Evolutionary conservation across 352 stramenopile species (phyloP).

Genomic region (Phytophthora podocarpi): DNA sequence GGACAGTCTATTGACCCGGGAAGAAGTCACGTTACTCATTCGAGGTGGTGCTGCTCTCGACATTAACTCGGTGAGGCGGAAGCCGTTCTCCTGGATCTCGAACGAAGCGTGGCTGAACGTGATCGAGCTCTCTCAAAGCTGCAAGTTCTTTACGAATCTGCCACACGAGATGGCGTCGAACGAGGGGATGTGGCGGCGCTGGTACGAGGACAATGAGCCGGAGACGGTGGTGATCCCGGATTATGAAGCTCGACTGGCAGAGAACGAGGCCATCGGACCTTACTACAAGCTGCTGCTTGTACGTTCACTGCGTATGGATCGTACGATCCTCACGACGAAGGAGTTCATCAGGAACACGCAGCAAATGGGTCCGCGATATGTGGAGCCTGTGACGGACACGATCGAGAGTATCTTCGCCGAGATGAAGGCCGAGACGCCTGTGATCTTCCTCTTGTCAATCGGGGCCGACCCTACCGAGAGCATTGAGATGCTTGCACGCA

Average conservation of each 20-base stretch:
- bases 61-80: slow-evolving; percentile 96
- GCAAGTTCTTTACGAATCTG: slow-evolving; percentile 97
- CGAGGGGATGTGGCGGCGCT: slow-evolving; percentile 95
- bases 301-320: slow-evolving; percentile 97
- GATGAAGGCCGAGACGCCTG: slow-evolving; percentile 95
- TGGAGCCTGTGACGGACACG: slow-evolving; percentile 98
- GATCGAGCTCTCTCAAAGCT: slow-evolving; percentile 94
- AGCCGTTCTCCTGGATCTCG: slow-evolving; percentile 97
- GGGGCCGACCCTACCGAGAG: slow-evolving; percentile 97
- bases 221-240: slow-evolving; percentile 96
- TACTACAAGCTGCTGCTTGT: slow-evolving; percentile 98
- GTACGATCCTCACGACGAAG: slow-evolving; percentile 97
- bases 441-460: slow-evolving; percentile 98
- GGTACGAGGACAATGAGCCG: slow-evolving; percentile 98
- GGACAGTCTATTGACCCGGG: slow-evolving; percentile 90
- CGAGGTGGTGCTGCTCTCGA: slow-evolving; percentile 96
- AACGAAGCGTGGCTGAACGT: slow-evolving; percentile 98
- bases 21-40: slow-evolving; percentile 96
- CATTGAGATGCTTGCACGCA: slow-evolving; percentile 96
- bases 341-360: slow-evolving; percentile 97
- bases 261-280: slow-evolving; percentile 94
- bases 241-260: slow-evolving; percentile 93
- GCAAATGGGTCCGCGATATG: slow-evolving; percentile 96
- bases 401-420: slow-evolving; percentile 98
- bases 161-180: slow-evolving; percentile 97